A percentile compares a stretch with the other conserved stretches of the same genome.
Conservation (phyloP, 176 grass and related monocot species). For the Ampelocalamus luodianensis region DNA sequence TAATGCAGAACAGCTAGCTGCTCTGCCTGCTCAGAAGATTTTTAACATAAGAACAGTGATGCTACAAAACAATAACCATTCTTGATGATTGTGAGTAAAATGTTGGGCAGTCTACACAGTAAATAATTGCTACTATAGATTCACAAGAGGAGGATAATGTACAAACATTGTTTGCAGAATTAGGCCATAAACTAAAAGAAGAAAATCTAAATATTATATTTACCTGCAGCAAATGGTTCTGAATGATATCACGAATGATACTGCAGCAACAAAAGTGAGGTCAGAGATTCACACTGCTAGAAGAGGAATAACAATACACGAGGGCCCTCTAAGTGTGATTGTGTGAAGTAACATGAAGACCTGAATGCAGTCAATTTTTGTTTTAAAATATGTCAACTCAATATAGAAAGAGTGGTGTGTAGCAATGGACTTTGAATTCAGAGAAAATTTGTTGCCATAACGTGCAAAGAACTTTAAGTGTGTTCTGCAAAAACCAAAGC, state of each 20-base stretch:
- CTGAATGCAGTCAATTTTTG: not conserved
- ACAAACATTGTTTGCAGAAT: not conserved
- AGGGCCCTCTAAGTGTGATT: not conserved
- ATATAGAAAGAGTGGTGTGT: not conserved
- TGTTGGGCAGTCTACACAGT: not conserved
- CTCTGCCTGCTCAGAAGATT: not conserved
- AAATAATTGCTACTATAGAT: conserved; percentile 28
- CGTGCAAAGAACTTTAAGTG: not conserved
- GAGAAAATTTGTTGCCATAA: conserved; percentile 17
- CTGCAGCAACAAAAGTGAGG: conserved; percentile 54
- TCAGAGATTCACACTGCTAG: conserved; percentile 20
- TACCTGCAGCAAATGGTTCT: conserved; percentile 98
- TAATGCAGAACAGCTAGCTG: not conserved
- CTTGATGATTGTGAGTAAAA: not conserved
- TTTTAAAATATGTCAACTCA: not conserved
- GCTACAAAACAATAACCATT: conserved; percentile 10
- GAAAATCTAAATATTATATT: conserved; percentile 1
- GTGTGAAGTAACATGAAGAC: conserved; percentile 24
- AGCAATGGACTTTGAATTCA: conserved; percentile 1
- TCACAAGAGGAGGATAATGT: not conserved
- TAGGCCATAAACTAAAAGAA: not conserved
- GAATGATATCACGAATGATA: conserved; percentile 98
- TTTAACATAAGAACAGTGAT: not conserved
- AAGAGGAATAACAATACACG: not conserved
- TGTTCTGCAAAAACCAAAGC: not conserved